phyloP scores from a whole-genome alignment of 768 basidiomycete genomes.

The Tricholoma furcatifolium region DNA sequence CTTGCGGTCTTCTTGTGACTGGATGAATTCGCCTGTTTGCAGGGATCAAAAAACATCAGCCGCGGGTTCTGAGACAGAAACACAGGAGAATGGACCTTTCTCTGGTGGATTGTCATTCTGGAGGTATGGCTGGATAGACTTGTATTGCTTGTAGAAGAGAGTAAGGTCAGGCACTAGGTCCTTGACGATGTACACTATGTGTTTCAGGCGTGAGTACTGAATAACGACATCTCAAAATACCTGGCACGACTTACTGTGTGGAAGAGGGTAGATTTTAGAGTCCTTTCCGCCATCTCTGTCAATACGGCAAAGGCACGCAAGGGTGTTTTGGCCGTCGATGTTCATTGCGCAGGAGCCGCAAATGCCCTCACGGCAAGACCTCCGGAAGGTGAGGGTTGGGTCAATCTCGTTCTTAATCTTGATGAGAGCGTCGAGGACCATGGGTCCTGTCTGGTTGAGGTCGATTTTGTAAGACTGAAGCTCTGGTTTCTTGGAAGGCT shows the following conservation, averaged over 20 bases:
- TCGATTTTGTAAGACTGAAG: constrained; percentile 92
- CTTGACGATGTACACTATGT: constrained; percentile 95
- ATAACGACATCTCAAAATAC: not conserved
- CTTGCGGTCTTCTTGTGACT: constrained; percentile 87
- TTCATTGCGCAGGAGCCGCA: constrained; percentile 99
- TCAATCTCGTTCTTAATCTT: constrained; percentile 99
- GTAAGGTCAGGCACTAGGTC: constrained; percentile 94
- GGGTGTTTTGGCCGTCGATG: constrained; percentile 96
- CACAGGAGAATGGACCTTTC: constrained; percentile 34
- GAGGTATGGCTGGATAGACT: constrained; percentile 96
- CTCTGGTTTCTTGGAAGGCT: constrained; percentile 86
- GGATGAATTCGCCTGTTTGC: constrained; percentile 70
- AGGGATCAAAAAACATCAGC: not conserved
- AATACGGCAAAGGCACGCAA: constrained; percentile 95
- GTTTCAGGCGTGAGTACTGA: not conserved
- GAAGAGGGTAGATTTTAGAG: constrained; percentile 93
- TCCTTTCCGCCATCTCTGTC: constrained; percentile 72
- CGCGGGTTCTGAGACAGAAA: not conserved
- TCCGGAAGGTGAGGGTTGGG: constrained; percentile 94
- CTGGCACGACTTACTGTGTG: constrained; percentile 73
- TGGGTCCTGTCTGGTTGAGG: constrained; percentile 92
- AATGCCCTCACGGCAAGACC: constrained; percentile 92
- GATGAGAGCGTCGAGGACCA: constrained; percentile 93
- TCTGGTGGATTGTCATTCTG: constrained; percentile 91
- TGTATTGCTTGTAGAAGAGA: constrained; percentile 99